Evolutionary conservation across 2,329 filamentous ascomycete species (phyloP).

Genomic region (Botrytis elliptica): DNA sequence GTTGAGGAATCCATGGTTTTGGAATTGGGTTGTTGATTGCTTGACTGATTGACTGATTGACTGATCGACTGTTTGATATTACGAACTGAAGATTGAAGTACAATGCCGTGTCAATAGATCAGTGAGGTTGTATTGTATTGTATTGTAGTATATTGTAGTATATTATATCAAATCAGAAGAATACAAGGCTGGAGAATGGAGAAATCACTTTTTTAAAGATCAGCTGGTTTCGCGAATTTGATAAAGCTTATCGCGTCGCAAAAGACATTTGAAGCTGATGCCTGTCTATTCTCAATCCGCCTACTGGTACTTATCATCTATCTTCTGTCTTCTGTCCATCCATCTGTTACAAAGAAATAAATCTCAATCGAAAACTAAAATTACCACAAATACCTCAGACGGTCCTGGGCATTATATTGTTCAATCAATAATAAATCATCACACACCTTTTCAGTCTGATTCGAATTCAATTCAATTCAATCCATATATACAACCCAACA

Average conservation of each 20-base stretch:
- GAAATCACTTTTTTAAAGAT: background rate
- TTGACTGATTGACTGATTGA: background rate
- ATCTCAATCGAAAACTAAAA: background rate
- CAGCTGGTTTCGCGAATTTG: conserved; percentile 15
- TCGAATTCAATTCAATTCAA: background rate
- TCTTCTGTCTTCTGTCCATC: no score
- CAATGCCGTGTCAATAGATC: background rate
- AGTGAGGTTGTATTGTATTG: background rate
- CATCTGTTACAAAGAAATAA: background rate
- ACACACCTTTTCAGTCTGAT: background rate
- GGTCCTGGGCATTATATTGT: background rate
- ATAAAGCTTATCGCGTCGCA: conserved; percentile 4
- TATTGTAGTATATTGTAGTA: background rate
- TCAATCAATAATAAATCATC: no score
- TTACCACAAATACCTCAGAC: background rate
- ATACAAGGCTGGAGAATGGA: background rate
- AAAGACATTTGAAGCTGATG: background rate
- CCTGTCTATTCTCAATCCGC: background rate
- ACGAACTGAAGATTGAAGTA: background rate
- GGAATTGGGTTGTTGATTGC: background rate
- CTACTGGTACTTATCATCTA: no score
- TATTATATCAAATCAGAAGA: background rate
- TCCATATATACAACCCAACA: background rate
- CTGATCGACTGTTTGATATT: background rate
- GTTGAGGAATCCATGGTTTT: background rate